Evolutionary conservation across 2,329 filamentous ascomycete genomes (phyloP).

Genomic region (Trichoderma citrinoviride): DNA sequence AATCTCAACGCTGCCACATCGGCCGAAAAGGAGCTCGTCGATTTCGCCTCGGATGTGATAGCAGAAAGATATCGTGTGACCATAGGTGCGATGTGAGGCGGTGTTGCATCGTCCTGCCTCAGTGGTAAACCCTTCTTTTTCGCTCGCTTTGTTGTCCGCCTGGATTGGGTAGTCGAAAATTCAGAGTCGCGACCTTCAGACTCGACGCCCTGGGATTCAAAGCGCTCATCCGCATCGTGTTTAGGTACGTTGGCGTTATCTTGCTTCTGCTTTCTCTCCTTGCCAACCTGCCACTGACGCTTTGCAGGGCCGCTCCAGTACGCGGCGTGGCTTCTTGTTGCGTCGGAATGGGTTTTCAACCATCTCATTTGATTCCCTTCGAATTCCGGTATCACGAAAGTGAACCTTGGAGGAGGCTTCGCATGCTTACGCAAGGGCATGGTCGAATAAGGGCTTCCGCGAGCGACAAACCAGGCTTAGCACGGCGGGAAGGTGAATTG

Average conservation of each 20-base stretch:
- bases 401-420: slow-evolving; percentile 1
- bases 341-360: slow-evolving; percentile 9
- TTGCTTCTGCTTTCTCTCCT: neutral
- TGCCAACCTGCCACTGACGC: slow-evolving; percentile 1
- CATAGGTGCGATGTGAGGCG: neutral
- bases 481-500: too few species aligned
- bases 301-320: slow-evolving; percentile 9
- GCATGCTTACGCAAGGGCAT: slow-evolving; percentile 3
- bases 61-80: neutral
- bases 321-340: slow-evolving; percentile 2
- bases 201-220: neutral
- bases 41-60: neutral
- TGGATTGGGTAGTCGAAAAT: neutral
- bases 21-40: neutral
- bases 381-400: slow-evolving; percentile 2
- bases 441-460: too few species aligned
- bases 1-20: neutral
- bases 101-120: neutral
- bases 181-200: neutral
- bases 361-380: slow-evolving; percentile 8
- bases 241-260: neutral
- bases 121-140: neutral
- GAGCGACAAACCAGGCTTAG: neutral
- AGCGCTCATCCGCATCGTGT: neutral
- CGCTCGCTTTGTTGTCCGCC: neutral